Base-by-base conservation (phyloP, 1,284 basidiomycete genomes). In the Apiotrichum porosum region DNA sequence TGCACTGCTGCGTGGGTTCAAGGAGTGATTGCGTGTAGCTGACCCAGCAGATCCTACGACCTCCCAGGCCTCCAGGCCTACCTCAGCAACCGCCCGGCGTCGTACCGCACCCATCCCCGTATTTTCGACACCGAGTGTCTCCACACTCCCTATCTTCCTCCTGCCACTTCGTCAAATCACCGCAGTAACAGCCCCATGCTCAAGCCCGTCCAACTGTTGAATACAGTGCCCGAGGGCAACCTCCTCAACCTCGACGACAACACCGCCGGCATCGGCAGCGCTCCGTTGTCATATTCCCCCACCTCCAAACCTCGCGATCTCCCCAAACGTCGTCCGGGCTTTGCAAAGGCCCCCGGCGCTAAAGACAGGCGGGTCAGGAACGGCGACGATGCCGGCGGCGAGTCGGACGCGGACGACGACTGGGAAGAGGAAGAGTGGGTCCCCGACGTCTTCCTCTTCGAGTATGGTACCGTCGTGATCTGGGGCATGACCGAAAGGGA, bases 401-500 rank as follows among this genome's bases (percentile, higher is more conserved):
- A 56, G n/a, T 51, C 49, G 18, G 62, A 67, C 42, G 58, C 59
- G 60, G 69, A 72, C 39, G 71, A 73, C 42, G 73, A 74, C 75
- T 81, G 42, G 76, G 82, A 44, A 78, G 80, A 61, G 78, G 88
- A 70, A 42, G 87, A 71, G 47, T 74, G 71, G 71, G 64, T 74
- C 9, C 72, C 89, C 9, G 90, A 94, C 69, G 85, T 93, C 51
- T 97, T 94, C 72, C 76, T 95, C 57, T 97, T 97, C 74, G 83
- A 86, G 57, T 97, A 95, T 71, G 92, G 92, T 17, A 74, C 72
- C 1, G 86, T 95, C 30, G 92, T 97, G 19, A 87, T 95, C 44
- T 97, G 92, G 93, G 92, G 92, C 22, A 97, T 97, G 92, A 86
- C 88, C 12, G 85, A 93, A 66, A 77, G 81, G 9, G 88, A 97